These are phyloP conservation scores for Penicillium lividum DNA, from an alignment of 495 filamentous ascomycete genomes.

Conservation along the genomic window DNA sequence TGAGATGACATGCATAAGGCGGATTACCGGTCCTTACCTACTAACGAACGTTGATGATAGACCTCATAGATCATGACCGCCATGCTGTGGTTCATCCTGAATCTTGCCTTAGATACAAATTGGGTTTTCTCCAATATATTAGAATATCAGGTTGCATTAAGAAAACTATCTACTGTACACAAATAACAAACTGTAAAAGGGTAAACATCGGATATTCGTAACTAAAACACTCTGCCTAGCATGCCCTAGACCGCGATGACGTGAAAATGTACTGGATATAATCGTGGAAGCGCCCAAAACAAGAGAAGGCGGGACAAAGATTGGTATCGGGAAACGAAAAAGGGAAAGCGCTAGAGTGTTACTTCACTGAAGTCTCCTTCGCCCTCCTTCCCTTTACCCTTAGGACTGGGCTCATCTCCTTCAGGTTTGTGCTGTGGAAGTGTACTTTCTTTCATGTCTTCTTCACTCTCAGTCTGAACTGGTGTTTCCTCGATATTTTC, in stretches of 20 bases:
- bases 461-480: slow-evolving; percentile 10
- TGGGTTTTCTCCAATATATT: not conserved
- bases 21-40: slow-evolving; percentile 6
- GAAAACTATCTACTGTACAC: slow-evolving; percentile 32
- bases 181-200: slow-evolving; percentile 11
- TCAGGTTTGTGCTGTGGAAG: slow-evolving; percentile 30
- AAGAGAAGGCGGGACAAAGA: slow-evolving; percentile 1
- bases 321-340: not conserved
- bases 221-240: slow-evolving; percentile 13
- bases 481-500: slow-evolving; percentile 12
- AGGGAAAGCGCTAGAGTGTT: slow-evolving; percentile 30
- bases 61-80: slow-evolving; percentile 20
- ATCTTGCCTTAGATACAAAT: not conserved
- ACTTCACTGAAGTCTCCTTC: slow-evolving; percentile 47
- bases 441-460: slow-evolving; percentile 20
- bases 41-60: slow-evolving; percentile 32
- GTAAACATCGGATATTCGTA: slow-evolving; percentile 16
- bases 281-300: slow-evolving; percentile 19
- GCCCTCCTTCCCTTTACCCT: slow-evolving; percentile 37
- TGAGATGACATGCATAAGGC: slow-evolving; percentile 19
- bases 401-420: slow-evolving; percentile 18
- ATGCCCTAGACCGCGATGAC: slow-evolving; percentile 14
- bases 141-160: slow-evolving; percentile 22
- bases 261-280: slow-evolving; percentile 27
- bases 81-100: not conserved